These are phyloP conservation scores for Malassezia pachydermatis DNA, from an alignment of 1,284 basidiomycete species.

Conservation along the genomic window DNA sequence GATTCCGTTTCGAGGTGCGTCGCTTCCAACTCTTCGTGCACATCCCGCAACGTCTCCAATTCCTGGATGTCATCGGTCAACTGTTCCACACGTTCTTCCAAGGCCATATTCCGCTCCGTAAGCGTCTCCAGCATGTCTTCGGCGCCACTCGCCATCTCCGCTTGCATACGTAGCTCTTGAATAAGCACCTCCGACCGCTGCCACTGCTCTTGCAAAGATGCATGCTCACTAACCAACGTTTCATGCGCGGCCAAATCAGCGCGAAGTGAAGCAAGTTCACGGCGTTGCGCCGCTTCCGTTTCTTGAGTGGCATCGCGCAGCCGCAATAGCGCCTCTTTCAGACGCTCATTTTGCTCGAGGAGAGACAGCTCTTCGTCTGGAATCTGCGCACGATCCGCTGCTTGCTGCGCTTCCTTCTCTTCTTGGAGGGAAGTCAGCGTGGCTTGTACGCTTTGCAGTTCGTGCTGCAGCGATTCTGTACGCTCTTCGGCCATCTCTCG, in stretches of 20 bases:
- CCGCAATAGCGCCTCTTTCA: conserved; percentile 11
- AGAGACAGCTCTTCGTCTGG: conserved; percentile 53
- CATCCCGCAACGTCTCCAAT: conserved; percentile 84
- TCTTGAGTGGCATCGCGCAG: conserved; percentile 72
- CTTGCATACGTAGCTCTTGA: conserved; percentile 83
- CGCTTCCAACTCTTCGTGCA: conserved; percentile 94
- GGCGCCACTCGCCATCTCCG: conserved; percentile 86
- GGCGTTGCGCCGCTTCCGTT: conserved; percentile 71
- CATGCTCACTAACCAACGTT: conserved; percentile 27
- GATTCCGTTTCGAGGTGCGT: conserved; percentile 90
- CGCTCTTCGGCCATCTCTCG: conserved; percentile 94
- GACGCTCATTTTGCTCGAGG: conserved; percentile 15
- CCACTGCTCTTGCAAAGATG: conserved; percentile 23
- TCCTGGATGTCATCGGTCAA: conserved; percentile 92
- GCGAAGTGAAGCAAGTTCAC: conserved; percentile 75
- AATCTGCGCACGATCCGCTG: conserved; percentile 66
- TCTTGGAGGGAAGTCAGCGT: conserved; percentile 58
- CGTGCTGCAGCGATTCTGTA: conserved; percentile 66
- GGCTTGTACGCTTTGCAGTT: conserved; percentile 68
- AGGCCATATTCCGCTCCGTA: conserved; percentile 76
- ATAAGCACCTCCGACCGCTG: conserved; percentile 61
- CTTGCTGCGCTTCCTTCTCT: conserved; percentile 19
- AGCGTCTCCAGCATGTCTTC: conserved; percentile 93
- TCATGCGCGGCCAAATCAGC: conserved; percentile 57
- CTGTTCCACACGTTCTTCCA: conserved; percentile 76